Evolutionary conservation across 202 grass and related monocot species (phyloP).

Genomic region (Eragrostis tef): DNA sequence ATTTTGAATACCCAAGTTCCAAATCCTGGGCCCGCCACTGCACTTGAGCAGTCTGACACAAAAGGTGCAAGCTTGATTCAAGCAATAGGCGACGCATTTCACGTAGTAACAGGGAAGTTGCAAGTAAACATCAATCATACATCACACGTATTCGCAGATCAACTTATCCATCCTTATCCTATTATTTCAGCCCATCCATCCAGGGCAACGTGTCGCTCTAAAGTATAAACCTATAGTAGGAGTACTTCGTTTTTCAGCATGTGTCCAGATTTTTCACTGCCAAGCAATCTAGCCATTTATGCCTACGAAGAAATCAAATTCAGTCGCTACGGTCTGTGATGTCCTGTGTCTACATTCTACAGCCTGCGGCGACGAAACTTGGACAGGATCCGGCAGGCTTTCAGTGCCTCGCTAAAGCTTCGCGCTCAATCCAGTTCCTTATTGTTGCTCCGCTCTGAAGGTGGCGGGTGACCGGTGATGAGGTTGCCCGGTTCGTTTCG

Average conservation of each 20-base stretch:
- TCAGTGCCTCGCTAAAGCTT: neutral
- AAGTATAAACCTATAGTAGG: neutral
- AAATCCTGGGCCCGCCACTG: no score
- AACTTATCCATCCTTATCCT: neutral
- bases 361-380: neutral
- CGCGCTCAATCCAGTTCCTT: no score
- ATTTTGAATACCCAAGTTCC: no score
- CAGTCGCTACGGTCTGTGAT: neutral
- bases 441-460: neutral
- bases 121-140: slow-evolving; percentile 24
- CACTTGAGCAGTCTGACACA: neutral
- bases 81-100: neutral
- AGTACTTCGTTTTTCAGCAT: neutral
- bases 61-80: neutral
- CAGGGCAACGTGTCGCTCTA: neutral
- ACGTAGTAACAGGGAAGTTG: neutral
- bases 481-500: neutral
- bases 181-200: neutral
- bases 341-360: neutral
- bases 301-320: neutral
- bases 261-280: neutral
- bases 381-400: neutral
- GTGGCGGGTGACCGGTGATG: neutral
- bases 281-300: neutral
- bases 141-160: neutral